phyloP scores from a whole-genome alignment of 2,329 filamentous ascomycete species.

The Cladosporium sp. region DNA sequence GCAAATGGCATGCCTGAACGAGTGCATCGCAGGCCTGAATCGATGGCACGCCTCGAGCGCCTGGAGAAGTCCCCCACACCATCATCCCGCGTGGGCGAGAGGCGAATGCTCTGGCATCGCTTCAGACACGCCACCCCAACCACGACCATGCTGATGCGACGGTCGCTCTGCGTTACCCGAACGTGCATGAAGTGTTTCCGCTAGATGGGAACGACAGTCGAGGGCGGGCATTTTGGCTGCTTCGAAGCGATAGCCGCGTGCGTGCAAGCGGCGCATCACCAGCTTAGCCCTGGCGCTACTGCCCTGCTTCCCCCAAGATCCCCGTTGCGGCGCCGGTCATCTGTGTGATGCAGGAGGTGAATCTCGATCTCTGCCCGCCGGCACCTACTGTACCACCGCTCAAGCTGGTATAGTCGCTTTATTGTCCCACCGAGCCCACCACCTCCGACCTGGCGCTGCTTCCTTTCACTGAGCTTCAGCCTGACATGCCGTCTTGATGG shows the following conservation, averaged over 20 bases:
- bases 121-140: background rate
- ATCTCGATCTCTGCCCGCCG: constrained; percentile 3
- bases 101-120: background rate
- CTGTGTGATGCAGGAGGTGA: constrained; percentile 7
- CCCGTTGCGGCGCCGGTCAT: constrained; percentile 2
- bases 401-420: background rate
- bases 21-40: background rate
- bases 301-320: background rate
- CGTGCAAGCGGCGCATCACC: background rate
- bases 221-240: background rate
- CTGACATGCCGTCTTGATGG: background rate
- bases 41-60: background rate
- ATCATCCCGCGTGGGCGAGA: background rate
- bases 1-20: background rate
- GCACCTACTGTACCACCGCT: background rate
- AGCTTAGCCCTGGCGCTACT: background rate
- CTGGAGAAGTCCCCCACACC: background rate
- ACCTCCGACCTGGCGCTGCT: background rate
- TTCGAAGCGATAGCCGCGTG: background rate
- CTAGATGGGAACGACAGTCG: background rate
- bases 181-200: background rate
- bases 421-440: background rate
- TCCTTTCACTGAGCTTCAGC: background rate
- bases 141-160: background rate
- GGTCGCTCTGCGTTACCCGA: background rate